Conservation (phyloP, 2,329 filamentous ascomycete genomes). For the Colletotrichum sp. region DNA sequence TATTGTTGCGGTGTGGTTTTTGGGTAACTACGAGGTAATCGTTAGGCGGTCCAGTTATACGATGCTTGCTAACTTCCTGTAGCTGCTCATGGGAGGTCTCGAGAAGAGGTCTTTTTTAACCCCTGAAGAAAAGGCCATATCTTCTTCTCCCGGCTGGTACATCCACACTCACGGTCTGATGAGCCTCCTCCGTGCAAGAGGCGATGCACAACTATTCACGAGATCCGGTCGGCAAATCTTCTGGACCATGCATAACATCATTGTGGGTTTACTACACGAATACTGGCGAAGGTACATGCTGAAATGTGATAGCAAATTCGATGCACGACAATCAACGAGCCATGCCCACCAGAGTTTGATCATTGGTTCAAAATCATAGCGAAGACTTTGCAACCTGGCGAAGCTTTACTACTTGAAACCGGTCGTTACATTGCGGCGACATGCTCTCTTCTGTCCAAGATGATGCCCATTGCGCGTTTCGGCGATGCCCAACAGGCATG, state of each 20-base stretch:
- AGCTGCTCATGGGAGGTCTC: slow-evolving; percentile 44
- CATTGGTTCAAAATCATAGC: slow-evolving; percentile 38
- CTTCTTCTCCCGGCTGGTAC: slow-evolving; percentile 32
- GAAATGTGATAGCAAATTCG: slow-evolving; percentile 38
- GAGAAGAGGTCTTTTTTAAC: slow-evolving; percentile 4
- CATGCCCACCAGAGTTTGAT: slow-evolving; percentile 39
- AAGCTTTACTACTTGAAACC: background rate
- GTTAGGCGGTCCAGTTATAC: background rate
- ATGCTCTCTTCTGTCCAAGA: slow-evolving; percentile 1
- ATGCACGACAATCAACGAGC: slow-evolving; percentile 33
- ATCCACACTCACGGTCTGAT: slow-evolving; percentile 40
- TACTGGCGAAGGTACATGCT: background rate
- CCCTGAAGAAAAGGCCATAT: background rate
- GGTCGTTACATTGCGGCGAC: background rate
- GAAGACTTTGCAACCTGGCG: background rate
- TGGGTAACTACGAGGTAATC: slow-evolving; percentile 43
- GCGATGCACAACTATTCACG: slow-evolving; percentile 27
- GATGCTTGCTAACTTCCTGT: background rate
- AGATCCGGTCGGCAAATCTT: slow-evolving; percentile 34
- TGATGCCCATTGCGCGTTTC: background rate
- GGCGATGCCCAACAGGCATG: background rate
- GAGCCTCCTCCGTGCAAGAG: slow-evolving; percentile 40
- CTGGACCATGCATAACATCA: slow-evolving; percentile 43
- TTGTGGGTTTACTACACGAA: slow-evolving; percentile 32
- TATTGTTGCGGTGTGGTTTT: slow-evolving; percentile 44